Conservation (phyloP, 192 early-diverging fungal genomes). For the Anaeromyces robustus region DNA sequence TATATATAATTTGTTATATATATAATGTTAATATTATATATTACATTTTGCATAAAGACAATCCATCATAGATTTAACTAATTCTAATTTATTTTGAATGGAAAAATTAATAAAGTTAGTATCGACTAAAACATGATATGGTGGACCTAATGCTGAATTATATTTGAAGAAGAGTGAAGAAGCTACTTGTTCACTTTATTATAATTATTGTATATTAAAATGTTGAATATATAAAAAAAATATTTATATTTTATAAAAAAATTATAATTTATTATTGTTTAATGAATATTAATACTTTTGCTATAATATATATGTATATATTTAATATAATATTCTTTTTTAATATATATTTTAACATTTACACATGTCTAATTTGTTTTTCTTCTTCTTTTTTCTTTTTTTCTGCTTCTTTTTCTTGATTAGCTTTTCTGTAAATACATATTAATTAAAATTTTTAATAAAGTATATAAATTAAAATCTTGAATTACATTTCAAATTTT, state of each 20-base stretch:
- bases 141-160: slow-evolving; percentile 86
- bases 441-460: no score
- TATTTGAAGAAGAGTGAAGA: slow-evolving; percentile 95
- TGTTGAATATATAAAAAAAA: no score
- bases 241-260: neutral
- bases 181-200: slow-evolving; percentile 60
- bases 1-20: no score
- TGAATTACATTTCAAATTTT: no score
- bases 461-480: no score
- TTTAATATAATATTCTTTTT: neutral
- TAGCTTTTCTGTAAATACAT: slow-evolving; percentile 18
- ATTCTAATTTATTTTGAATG: slow-evolving; percentile 95
- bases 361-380: slow-evolving; percentile 57
- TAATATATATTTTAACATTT: slow-evolving; percentile 9
- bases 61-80: slow-evolving; percentile 96
- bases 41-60: slow-evolving; percentile 92
- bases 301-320: neutral
- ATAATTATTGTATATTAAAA: neutral
- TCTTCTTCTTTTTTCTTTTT: slow-evolving; percentile 54
- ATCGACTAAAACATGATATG: slow-evolving; percentile 90
- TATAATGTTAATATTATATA: slow-evolving; percentile 1
- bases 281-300: neutral
- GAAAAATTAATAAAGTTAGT: slow-evolving; percentile 99
- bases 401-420: slow-evolving; percentile 50
- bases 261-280: neutral